These are phyloP conservation scores for Beta lomatogona DNA, from an alignment of 179 eudicot genomes.

Conservation along the genomic window DNA sequence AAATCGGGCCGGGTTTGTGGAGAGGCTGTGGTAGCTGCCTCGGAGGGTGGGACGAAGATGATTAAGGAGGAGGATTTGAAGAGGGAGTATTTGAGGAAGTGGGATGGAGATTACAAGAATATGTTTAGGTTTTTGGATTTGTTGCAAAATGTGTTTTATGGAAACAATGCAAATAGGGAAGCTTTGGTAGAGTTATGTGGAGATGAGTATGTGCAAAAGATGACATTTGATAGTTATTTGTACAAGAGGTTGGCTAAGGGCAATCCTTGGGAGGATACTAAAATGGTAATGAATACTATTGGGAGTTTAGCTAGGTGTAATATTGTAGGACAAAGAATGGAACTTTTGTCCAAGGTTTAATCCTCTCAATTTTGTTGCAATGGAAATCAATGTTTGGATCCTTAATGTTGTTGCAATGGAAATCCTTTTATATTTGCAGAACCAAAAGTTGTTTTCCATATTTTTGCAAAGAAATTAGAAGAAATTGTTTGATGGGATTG, in stretches of 20 bases:
- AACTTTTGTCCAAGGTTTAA: constrained; percentile 26
- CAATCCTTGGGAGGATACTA: constrained; percentile 64
- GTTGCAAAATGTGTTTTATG: constrained; percentile 80
- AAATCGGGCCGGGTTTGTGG: constrained; percentile 84
- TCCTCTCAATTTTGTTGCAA: neutral
- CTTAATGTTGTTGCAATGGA: neutral
- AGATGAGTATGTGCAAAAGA: constrained; percentile 88
- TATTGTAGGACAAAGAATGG: constrained; percentile 51
- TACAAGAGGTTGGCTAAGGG: constrained; percentile 81
- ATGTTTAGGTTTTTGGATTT: constrained; percentile 78
- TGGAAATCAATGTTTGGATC: neutral
- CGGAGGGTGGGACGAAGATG: constrained; percentile 71
- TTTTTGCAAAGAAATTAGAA: neutral
- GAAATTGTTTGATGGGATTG: neutral
- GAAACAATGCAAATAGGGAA: constrained; percentile 73
- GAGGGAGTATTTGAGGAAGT: constrained; percentile 76
- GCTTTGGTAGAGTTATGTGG: constrained; percentile 95
- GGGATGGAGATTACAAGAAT: constrained; percentile 67
- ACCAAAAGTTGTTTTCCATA: neutral
- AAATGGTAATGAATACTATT: constrained; percentile 65
- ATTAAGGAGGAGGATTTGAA: constrained; percentile 64
- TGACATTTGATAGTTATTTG: constrained; percentile 97
- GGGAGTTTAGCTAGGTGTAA: constrained; percentile 74
- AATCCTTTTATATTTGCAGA: no score
- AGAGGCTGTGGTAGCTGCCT: constrained; percentile 62